A percentile compares a stretch with the other conserved stretches of the same genome.
Conservation (phyloP, 495 filamentous ascomycete species). For the Penicillium cataractarum region DNA sequence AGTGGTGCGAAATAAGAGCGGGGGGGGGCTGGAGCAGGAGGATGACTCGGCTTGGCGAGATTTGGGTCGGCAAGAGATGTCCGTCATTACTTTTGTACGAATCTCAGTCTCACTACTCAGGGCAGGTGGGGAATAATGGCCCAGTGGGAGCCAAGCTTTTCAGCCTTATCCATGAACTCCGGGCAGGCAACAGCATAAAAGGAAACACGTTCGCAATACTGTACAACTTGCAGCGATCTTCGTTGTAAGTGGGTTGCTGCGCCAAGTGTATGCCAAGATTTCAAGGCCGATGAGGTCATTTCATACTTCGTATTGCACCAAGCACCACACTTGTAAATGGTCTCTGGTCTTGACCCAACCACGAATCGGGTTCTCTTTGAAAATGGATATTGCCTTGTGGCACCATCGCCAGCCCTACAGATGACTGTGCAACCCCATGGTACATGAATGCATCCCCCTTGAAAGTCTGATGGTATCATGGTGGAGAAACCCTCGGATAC, state of each 20-base stretch:
- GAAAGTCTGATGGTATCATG: background rate
- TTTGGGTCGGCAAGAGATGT: background rate
- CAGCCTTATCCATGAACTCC: conserved; percentile 6
- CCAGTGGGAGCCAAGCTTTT: conserved; percentile 12
- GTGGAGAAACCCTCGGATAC: background rate
- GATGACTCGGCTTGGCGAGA: background rate
- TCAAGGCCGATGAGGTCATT: background rate
- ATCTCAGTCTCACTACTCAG: no score
- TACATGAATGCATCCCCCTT: background rate
- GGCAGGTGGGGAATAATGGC: background rate
- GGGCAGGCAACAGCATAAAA: conserved; percentile 12
- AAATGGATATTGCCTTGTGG: background rate
- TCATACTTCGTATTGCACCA: background rate
- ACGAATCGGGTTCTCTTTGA: background rate
- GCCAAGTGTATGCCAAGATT: conserved; percentile 5
- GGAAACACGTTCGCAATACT: no score
- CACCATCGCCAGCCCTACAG: background rate
- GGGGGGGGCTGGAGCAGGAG: background rate
- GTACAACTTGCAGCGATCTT: background rate
- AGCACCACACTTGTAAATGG: background rate
- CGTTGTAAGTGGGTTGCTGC: background rate
- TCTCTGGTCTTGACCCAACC: background rate
- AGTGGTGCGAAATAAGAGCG: background rate
- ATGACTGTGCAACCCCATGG: no score
- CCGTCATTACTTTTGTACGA: no score